phyloP scores from a whole-genome alignment of 176 grass and related monocot species.

The Phragmites australis region DNA sequence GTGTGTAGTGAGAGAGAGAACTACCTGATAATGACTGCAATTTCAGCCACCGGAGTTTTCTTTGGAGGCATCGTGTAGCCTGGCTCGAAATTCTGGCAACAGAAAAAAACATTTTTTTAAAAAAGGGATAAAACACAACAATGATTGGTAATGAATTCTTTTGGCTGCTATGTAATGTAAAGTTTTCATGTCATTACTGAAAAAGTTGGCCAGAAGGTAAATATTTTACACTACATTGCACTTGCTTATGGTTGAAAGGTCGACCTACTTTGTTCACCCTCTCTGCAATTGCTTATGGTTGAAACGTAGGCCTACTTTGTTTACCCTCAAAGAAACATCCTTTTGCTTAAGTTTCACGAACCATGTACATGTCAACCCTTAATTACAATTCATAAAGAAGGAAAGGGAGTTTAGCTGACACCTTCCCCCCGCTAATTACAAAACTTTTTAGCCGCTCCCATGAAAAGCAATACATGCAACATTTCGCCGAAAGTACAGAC shows the following conservation, averaged over 20 bases:
- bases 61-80: conserved; percentile 68
- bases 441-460: neutral
- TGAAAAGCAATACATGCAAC: neutral
- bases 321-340: conserved; percentile 18
- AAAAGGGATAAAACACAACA: neutral
- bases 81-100: conserved; percentile 73
- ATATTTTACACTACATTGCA: conserved; percentile 26
- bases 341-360: conserved; percentile 31
- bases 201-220: neutral
- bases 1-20: neutral
- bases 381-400: conserved; percentile 2
- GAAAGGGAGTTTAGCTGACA: neutral
- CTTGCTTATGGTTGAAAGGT: conserved; percentile 28
- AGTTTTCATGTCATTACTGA: neutral
- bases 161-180: neutral
- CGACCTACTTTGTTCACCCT: conserved; percentile 36
- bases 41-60: conserved; percentile 58
- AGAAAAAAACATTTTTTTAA: conserved; percentile 10
- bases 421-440: conserved; percentile 9
- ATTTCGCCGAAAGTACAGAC: neutral
- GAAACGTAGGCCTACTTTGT: conserved; percentile 43
- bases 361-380: conserved; percentile 26
- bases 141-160: neutral
- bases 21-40: conserved; percentile 67
- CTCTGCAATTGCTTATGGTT: conserved; percentile 16